Conservation (phyloP, 2,329 filamentous ascomycete genomes). For the Hirsutella thompsonii region DNA sequence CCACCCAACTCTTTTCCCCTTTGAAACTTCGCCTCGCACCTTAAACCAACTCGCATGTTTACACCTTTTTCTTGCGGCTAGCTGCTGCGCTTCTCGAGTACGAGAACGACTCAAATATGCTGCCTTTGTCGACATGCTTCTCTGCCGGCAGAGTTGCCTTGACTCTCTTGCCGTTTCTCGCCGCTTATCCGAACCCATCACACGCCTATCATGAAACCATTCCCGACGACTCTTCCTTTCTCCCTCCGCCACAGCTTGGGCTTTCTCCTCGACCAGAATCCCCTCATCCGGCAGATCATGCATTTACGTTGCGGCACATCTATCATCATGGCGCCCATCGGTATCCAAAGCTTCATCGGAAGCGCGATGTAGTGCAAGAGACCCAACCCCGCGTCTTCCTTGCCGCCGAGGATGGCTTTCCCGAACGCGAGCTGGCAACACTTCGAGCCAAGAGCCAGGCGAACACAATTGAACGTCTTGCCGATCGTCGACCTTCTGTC, state of each 20-base stretch:
- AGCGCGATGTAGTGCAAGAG: slow-evolving; percentile 53
- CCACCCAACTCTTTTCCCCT: neutral
- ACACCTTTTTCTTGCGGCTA: neutral
- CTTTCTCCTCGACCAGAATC: slow-evolving; percentile 29
- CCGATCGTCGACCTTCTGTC: slow-evolving; percentile 61
- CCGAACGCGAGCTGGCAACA: slow-evolving; percentile 34
- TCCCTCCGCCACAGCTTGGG: slow-evolving; percentile 26
- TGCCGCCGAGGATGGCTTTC: slow-evolving; percentile 43
- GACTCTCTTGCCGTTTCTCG: slow-evolving; percentile 52
- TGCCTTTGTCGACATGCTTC: slow-evolving; percentile 22
- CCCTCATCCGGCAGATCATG: slow-evolving; percentile 38
- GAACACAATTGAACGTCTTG: slow-evolving; percentile 65
- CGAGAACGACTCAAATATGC: neutral
- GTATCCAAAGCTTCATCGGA: slow-evolving; percentile 65
- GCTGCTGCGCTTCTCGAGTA: neutral
- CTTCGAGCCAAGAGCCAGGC: slow-evolving; percentile 51
- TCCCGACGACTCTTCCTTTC: slow-evolving; percentile 26
- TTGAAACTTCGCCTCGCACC: neutral
- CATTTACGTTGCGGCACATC: slow-evolving; percentile 69
- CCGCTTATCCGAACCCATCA: slow-evolving; percentile 34
- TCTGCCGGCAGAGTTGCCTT: slow-evolving; percentile 53
- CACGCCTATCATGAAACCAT: slow-evolving; percentile 19
- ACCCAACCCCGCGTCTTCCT: slow-evolving; percentile 40
- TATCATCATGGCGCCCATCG: slow-evolving; percentile 80
- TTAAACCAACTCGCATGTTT: no score